Evolutionary conservation across 352 stramenopile genomes (phyloP).

Genomic region (Phytophthora lateralis): DNA sequence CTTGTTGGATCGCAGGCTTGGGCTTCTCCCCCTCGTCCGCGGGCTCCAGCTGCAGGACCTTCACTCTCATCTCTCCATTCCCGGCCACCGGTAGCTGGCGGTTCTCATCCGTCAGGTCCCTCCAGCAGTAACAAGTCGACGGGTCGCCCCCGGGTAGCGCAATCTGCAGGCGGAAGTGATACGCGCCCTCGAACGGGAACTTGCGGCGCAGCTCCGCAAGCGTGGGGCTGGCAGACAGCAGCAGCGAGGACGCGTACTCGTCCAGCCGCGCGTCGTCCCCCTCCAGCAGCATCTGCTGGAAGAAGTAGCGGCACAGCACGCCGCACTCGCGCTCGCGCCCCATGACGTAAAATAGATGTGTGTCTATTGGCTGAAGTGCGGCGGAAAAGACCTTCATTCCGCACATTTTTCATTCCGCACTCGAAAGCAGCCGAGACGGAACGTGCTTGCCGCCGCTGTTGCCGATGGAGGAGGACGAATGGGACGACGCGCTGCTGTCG

Average conservation of each 20-base stretch:
- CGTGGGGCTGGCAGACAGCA: constrained; percentile 71
- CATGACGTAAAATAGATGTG: constrained; percentile 3
- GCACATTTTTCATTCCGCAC: background rate
- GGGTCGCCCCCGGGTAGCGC: constrained; percentile 6
- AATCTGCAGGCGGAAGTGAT: constrained; percentile 82
- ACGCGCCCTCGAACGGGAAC: constrained; percentile 79
- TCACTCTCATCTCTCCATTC: constrained; percentile 63
- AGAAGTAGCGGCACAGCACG: constrained; percentile 87
- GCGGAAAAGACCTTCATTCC: background rate
- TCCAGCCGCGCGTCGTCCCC: constrained; percentile 43
- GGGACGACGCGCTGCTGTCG: constrained; percentile 81
- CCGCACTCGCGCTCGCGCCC: constrained; percentile 24
- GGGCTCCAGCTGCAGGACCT: constrained; percentile 74
- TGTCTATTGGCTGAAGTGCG: constrained; percentile 1
- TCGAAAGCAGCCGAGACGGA: background rate
- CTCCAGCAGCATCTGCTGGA: constrained; percentile 77
- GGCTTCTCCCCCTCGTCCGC: constrained; percentile 6
- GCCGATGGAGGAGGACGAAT: constrained; percentile 67
- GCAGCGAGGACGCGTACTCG: constrained; percentile 57
- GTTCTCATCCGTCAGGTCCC: constrained; percentile 67
- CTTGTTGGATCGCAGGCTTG: constrained; percentile 16
- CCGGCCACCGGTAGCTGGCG: constrained; percentile 43
- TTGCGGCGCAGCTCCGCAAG: constrained; percentile 63
- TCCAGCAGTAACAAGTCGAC: constrained; percentile 66
- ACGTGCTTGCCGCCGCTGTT: background rate